Evolutionary conservation across 2,329 filamentous ascomycete species (phyloP), one percentile per base, ranked within the genome.

Genomic region (Fusarium decemcellulare): DNA sequence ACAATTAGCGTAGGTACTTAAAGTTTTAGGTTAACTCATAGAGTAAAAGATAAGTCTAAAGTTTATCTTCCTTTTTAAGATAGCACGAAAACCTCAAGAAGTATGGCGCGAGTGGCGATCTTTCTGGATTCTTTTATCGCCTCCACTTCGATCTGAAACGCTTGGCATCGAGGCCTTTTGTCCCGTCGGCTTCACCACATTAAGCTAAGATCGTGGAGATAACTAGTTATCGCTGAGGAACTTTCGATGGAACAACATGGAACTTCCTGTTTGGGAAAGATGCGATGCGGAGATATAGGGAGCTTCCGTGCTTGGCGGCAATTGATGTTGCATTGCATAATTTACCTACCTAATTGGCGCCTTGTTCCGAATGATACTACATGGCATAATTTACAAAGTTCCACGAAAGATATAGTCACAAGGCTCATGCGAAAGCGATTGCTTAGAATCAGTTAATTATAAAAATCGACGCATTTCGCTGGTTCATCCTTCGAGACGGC

Each of bases 331-430:
- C 64, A 68, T 55, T 58, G 60, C 65, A 57, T 54, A 51, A 52
- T 54, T 68, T 62, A 68, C 66, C 66, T 68, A 68, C 66, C 66
- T 44, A 37, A 68, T 68, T 68, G n/a, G 65, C 60, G 48, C 15
- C 23, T 15, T 50, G 16, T 37, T 46, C 65, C 65, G 64, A 27
- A 14, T 27, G 14, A 36, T 54, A 50, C 48, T 48, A 27, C 18
- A 68, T 68, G 48, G 48, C 64, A 67, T 54, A 55, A 64, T 67
- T 48, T 27, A 12, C 65, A 68, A 68, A 68, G 65, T 64, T 68
- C 59, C 50, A 14, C 23, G 37, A 8, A 32, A 6, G 34, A 29
- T 53, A 42, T 30, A 53, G 50, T 30, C 15, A 32, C 18, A 23
- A 23, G 36, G 18, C 11, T 59, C 23, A 11, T 23, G n/a, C 32